These are phyloP conservation scores for Trichoderma endophyticum DNA, from an alignment of 2,329 filamentous ascomycete genomes.

Conservation along the genomic window DNA sequence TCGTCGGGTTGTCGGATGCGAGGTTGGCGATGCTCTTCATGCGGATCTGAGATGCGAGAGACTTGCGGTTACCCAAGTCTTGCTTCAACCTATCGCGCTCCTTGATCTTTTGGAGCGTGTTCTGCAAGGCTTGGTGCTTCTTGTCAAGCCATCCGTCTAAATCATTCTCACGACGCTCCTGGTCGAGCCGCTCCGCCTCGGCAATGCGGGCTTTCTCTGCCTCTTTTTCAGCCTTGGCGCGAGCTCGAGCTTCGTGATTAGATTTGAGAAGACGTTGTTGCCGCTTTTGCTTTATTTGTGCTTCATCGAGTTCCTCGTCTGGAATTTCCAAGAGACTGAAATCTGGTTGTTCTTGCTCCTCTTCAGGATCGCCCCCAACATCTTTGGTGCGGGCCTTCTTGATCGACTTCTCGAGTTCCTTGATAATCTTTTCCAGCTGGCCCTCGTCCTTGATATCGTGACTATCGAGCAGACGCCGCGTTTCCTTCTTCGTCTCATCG, in stretches of 20 bases:
- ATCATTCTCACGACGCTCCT: slow-evolving; percentile 78
- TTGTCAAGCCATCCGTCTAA: slow-evolving; percentile 85
- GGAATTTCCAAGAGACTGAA: slow-evolving; percentile 87
- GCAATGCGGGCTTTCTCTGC: slow-evolving; percentile 80
- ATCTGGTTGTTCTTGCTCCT: slow-evolving; percentile 76
- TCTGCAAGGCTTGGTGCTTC: slow-evolving; percentile 68
- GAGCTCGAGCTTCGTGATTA: slow-evolving; percentile 85
- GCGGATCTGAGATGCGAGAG: slow-evolving; percentile 88
- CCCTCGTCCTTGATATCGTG: slow-evolving; percentile 91
- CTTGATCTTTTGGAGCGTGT: slow-evolving; percentile 78
- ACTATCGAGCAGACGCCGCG: slow-evolving; percentile 76
- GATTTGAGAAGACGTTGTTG: slow-evolving; percentile 92
- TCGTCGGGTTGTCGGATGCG: slow-evolving; percentile 79
- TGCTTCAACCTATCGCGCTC: slow-evolving; percentile 90
- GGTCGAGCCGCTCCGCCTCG: slow-evolving; percentile 80
- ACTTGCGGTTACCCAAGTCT: slow-evolving; percentile 94
- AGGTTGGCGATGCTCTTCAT: slow-evolving; percentile 99
- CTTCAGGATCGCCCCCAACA: slow-evolving; percentile 75
- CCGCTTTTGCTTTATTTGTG: slow-evolving; percentile 84
- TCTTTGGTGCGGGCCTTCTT: slow-evolving; percentile 91
- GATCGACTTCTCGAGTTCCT: slow-evolving; percentile 86
- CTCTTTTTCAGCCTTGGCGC: slow-evolving; percentile 96
- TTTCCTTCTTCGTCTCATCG: slow-evolving; percentile 86
- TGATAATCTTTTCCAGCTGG: slow-evolving; percentile 78
- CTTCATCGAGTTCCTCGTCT: slow-evolving; percentile 90